Evolutionary conservation across 2,329 filamentous ascomycete species (phyloP).

Genomic region (Neonectria neomacrospora): DNA sequence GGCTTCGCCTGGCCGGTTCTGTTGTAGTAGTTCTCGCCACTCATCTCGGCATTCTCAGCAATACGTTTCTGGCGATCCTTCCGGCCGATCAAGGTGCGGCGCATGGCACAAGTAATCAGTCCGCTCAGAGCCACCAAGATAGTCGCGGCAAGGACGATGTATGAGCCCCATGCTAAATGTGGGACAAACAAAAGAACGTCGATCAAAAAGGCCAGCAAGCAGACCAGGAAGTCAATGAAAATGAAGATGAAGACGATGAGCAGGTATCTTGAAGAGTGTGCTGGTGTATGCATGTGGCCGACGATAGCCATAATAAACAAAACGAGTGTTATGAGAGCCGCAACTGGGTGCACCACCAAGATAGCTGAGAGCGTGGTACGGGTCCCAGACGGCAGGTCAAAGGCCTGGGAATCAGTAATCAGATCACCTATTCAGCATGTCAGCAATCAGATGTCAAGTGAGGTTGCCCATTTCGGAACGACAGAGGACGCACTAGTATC

Average conservation of each 20-base stretch:
- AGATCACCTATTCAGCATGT: constrained; percentile 37
- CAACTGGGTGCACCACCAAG: constrained; percentile 91
- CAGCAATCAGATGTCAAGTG: constrained; percentile 21
- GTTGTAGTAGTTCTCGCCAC: constrained; percentile 90
- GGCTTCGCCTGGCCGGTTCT: constrained; percentile 68
- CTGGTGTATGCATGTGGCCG: constrained; percentile 87
- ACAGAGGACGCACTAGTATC: constrained; percentile 72
- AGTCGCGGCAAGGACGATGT: constrained; percentile 89
- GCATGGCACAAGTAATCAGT: constrained; percentile 93
- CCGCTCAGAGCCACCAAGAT: constrained; percentile 84
- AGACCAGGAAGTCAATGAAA: constrained; percentile 84
- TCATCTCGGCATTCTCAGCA: constrained; percentile 96
- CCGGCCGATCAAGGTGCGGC: constrained; percentile 87
- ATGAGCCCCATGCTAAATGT: constrained; percentile 93
- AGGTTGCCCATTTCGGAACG: background rate
- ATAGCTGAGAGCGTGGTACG: constrained; percentile 81
- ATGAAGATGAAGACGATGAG: constrained; percentile 86
- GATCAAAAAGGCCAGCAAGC: constrained; percentile 88
- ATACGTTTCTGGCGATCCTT: constrained; percentile 95
- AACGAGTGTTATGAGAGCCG: constrained; percentile 84
- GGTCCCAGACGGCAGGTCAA: constrained; percentile 66
- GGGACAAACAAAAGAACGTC: constrained; percentile 96
- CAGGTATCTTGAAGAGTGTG: constrained; percentile 90
- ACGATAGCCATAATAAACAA: constrained; percentile 83
- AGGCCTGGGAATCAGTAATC: constrained; percentile 52